Evolutionary conservation across 257 asterid species (phyloP).

Genomic region (Jacaranda copaia): DNA sequence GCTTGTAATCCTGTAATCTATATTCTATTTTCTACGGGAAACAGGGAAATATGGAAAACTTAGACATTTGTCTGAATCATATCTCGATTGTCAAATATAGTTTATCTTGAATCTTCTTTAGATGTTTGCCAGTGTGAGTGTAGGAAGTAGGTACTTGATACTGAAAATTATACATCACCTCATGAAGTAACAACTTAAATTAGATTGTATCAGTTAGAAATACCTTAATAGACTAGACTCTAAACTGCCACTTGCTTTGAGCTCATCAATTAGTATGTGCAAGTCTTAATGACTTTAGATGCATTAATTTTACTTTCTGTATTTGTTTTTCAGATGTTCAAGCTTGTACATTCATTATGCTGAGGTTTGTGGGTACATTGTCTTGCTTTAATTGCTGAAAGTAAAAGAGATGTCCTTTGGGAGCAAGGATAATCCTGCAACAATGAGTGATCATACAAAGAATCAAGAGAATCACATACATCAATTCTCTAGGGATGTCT

Average conservation of each 20-base stretch:
- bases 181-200: neutral
- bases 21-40: neutral
- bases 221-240: neutral
- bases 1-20: slow-evolving; percentile 2
- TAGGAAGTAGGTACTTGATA: neutral
- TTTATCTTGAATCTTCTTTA: slow-evolving; percentile 22
- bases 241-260: slow-evolving; percentile 3
- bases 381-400: slow-evolving; percentile 28
- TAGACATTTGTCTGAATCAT: neutral
- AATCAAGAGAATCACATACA: slow-evolving; percentile 39
- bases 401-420: slow-evolving; percentile 24
- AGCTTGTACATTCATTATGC: neutral
- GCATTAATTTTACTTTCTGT: neutral
- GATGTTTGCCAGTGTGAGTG: slow-evolving; percentile 5
- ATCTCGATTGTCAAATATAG: too few relatives aligned
- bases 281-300: neutral
- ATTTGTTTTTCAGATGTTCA: slow-evolving; percentile 21
- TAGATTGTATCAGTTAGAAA: slow-evolving; percentile 1
- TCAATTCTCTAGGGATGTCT: slow-evolving; percentile 46
- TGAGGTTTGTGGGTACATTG: slow-evolving; percentile 23
- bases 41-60: neutral
- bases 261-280: neutral
- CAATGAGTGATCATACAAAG: slow-evolving; percentile 40
- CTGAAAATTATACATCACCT: neutral
- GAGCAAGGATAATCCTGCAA: slow-evolving; percentile 24